Base-by-base conservation (phyloP, 768 basidiomycete species). In the Baorangia bicolor region DNA sequence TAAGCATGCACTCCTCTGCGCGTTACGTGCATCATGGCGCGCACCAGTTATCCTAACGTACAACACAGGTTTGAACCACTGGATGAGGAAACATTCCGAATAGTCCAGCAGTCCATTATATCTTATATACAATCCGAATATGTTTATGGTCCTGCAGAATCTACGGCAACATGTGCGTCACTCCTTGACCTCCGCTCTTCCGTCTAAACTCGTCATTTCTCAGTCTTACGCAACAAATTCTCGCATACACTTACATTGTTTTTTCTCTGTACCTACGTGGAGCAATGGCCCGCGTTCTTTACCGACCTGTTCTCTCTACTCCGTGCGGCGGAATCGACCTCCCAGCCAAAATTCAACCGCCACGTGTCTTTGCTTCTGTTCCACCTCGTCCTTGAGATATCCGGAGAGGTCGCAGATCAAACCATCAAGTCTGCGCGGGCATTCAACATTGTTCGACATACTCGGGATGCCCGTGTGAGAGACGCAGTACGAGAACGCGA, bases 401-500 rank as follows among this genome's bases (percentile, higher is more conserved):
- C 94, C 0, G 90, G 91, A 13, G 97, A 99, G 72, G 90, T 98
- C n/a, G 93, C 93, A 47, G 97, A 99, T 75, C 90, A 92, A 65
- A 84, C 93, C 58, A 85, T 98, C 64, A 94, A 96, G 73, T 81
- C 90, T 47, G 95, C 94, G 14, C 80, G 95, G 48, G 70, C 83
- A 40, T 94, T 82, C 68, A 85, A 78, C 51, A 74, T 79, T 9
- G 82, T 78, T 46, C 82, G 97, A 45, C 87, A 93, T 67, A 77
- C 80, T 42, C 84, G 94, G 52, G 97, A 99, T 74, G 85, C 77
- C 20, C 83, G 85, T 45, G 87, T 98, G 45, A 78, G 97, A 43
- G 95, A 98, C 70, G 87, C 87, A 20, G 90, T 99, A 30, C 81
- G 97, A 57, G 91, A 93, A 63, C 80, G 88, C 48, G 97, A 98